Evolutionary conservation across 192 early-diverging fungal species (phyloP), one percentile per base, ranked within the genome.

Genomic region (Allomyces javanicus): DNA sequence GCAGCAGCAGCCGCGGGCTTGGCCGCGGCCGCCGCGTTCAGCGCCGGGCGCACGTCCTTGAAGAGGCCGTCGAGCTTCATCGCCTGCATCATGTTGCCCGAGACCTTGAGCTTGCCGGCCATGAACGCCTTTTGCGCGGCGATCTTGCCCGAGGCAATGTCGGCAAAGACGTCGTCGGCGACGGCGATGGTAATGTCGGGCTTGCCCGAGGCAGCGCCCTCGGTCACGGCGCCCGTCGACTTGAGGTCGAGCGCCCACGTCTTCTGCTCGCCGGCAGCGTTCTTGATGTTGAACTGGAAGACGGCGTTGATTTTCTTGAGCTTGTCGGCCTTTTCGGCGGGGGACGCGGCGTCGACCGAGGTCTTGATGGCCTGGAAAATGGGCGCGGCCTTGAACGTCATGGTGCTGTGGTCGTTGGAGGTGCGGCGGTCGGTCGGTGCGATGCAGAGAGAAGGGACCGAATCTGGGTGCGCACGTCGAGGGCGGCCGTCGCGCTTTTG

Each of bases 71-170:
- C 50, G 21, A 58, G 50, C 50, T 58, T 58, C 67, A 19, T 75
- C 10, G 80, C 80, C 10, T 80, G 67, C 62, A 64, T 75, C 75
- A 82, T 78, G 55, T 82, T 77, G 45, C 80, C 80, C 72, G 12
- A 68, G 25, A 43, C 10, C 77, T 94, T 96, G 71, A 90, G 80
- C 77, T 96, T 96, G 62, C 94, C 90, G 50, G 77, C 71, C 89
- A 93, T 90, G 74, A 91, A 96, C 43, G 89, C 84, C 74, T 89
- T 88, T 83, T 96, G 93, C 24, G 87, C 86, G 65, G 87, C 92
- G 63, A 90, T 70, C 77, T 90, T 91, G 61, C 93, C 93, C n/a
- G 78, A 72, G 21, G 88, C 84, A 58, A 97, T 69, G 50, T 83
- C 85, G 26, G 92, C 79, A 78, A 97, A 92, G 70, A 87, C 87